These are phyloP conservation scores for Rhodotorula toruloides DNA, from an alignment of 768 basidiomycete species.

Conservation along the genomic window DNA sequence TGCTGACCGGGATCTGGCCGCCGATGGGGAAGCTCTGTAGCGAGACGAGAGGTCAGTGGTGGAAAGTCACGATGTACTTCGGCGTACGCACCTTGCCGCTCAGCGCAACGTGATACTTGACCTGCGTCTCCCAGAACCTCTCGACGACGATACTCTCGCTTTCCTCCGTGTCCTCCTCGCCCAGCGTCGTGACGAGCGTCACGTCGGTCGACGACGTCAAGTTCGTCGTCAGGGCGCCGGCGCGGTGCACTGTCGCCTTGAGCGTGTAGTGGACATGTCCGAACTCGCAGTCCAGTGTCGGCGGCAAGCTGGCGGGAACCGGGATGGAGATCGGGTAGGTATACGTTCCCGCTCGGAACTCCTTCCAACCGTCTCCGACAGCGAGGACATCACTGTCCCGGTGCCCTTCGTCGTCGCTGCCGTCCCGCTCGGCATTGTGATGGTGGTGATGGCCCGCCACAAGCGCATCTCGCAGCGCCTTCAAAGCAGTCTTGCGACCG, in stretches of 20 bases:
- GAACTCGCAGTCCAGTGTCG: slow-evolving; percentile 66
- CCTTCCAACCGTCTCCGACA: slow-evolving; percentile 61
- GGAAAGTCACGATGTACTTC: background rate
- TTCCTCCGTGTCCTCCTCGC: slow-evolving; percentile 81
- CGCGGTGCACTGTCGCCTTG: slow-evolving; percentile 74
- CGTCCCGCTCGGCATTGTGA: slow-evolving; percentile 1
- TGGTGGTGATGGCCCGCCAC: slow-evolving; percentile 17
- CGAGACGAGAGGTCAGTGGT: slow-evolving; percentile 51
- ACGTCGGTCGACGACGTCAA: slow-evolving; percentile 67
- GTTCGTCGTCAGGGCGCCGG: slow-evolving; percentile 71
- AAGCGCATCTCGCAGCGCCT: slow-evolving; percentile 30
- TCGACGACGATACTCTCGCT: slow-evolving; percentile 72
- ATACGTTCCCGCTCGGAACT: slow-evolving; percentile 72
- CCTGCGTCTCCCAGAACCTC: slow-evolving; percentile 71
- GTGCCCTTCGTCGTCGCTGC: background rate
- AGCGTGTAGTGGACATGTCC: slow-evolving; percentile 75
- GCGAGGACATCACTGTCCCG: slow-evolving; percentile 42
- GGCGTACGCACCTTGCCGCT: slow-evolving; percentile 35
- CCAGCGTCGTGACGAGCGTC: slow-evolving; percentile 65
- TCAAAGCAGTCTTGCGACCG: slow-evolving; percentile 36
- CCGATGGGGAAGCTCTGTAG: slow-evolving; percentile 77
- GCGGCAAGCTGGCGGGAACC: slow-evolving; percentile 72
- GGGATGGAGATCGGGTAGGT: slow-evolving; percentile 84
- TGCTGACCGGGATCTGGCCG: slow-evolving; percentile 67
- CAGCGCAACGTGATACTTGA: slow-evolving; percentile 43